Percentiles rank a stretch among this genome's conserved stretches.
Conservation (phyloP, 2,329 filamentous ascomycete genomes). For the Leptographium radiaticola region DNA sequence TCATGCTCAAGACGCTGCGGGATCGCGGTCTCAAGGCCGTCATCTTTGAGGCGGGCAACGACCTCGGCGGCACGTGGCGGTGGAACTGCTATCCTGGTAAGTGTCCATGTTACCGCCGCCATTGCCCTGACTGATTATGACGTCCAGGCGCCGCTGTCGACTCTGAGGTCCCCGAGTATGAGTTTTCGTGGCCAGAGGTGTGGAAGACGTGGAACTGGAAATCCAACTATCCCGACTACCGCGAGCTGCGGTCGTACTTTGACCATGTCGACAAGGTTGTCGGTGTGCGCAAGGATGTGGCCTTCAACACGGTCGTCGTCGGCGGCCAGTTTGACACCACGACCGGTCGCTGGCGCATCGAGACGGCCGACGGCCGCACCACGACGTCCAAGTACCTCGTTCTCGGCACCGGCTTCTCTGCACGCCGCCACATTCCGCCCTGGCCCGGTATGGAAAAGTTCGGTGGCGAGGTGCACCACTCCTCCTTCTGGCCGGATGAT, state of each 20-base stretch:
- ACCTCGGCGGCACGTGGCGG: conserved; percentile 40
- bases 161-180: conserved; percentile 38
- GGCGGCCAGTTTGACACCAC: conserved; percentile 36
- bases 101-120: neutral
- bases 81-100: conserved; percentile 41
- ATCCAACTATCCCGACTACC: conserved; percentile 34
- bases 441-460: conserved; percentile 47
- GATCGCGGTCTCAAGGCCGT: conserved; percentile 33
- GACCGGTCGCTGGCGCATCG: conserved; percentile 34
- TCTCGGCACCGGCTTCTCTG: conserved; percentile 41
- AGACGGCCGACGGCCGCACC: conserved; percentile 33
- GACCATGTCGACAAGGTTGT: conserved; percentile 43
- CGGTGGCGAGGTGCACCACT: conserved; percentile 45
- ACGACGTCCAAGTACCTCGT: conserved; percentile 38
- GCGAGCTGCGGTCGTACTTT: conserved; percentile 44
- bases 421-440: conserved; percentile 47
- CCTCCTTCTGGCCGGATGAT: conserved; percentile 46
- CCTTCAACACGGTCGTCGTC: conserved; percentile 42
- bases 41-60: conserved; percentile 38
- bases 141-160: conserved; percentile 33
- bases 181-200: conserved; percentile 37
- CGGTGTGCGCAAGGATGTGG: conserved; percentile 40
- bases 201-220: conserved; percentile 45
- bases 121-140: neutral
- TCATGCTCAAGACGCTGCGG: conserved; percentile 37